Percentiles rank a stretch among this genome's conserved stretches.
phyloP scores from a whole-genome alignment of 192 early-diverging fungal species.

The Pecoramyces ruminantium region DNA sequence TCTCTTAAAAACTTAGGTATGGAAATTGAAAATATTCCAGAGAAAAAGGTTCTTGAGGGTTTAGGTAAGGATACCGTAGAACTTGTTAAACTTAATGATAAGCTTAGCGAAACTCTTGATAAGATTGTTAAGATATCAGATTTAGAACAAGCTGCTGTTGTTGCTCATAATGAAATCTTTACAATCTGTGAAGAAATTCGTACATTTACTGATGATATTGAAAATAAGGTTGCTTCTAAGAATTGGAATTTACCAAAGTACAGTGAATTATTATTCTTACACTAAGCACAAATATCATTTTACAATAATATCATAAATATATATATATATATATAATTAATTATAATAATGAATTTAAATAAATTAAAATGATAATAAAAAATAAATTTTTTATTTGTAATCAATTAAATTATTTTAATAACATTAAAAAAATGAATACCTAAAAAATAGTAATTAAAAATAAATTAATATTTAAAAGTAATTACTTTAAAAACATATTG shows the following conservation, averaged over 20 bases:
- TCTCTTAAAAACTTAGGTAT: conserved; percentile 39
- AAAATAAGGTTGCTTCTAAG: conserved; percentile 71
- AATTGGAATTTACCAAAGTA: conserved; percentile 95
- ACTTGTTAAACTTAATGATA: conserved; percentile 32
- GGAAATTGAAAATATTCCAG: conserved; percentile 28
- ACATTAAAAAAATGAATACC: too few relatives aligned
- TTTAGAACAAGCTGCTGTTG: conserved; percentile 43
- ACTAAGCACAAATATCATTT: background rate
- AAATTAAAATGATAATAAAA: too few relatives aligned
- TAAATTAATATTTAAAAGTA: too few relatives aligned
- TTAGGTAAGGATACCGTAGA: conserved; percentile 39
- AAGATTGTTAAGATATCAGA: conserved; percentile 38
- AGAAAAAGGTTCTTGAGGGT: conserved; percentile 45
- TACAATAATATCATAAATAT: too few relatives aligned
- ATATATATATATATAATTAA: too few relatives aligned
- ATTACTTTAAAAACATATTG: too few relatives aligned
- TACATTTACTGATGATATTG: conserved; percentile 49
- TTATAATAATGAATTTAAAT: too few relatives aligned
- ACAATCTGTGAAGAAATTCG: conserved; percentile 57
- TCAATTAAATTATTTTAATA: too few relatives aligned
- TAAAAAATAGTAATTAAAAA: too few relatives aligned
- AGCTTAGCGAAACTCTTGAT: conserved; percentile 33
- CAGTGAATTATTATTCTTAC: conserved; percentile 63
- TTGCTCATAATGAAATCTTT: conserved; percentile 38
- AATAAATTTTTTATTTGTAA: too few relatives aligned